These are phyloP conservation scores for Penicillium sp. DNA, from an alignment of 2,329 filamentous ascomycete species.

Conservation along the genomic window DNA sequence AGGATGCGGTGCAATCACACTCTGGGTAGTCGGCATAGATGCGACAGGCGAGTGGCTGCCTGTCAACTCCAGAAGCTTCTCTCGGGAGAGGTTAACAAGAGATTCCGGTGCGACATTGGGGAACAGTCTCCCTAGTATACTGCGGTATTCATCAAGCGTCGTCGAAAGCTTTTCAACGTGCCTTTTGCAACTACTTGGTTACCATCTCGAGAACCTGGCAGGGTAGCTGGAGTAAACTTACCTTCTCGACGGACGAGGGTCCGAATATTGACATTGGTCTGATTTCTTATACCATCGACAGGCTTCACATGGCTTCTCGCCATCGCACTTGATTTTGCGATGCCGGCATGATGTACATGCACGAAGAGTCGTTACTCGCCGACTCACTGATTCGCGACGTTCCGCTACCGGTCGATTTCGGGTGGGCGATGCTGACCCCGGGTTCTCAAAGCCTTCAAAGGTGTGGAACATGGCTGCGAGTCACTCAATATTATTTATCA, in stretches of 20 bases:
- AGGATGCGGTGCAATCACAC: conserved; percentile 29
- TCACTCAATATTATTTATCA: conserved; percentile 9
- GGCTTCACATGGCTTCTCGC: conserved; percentile 78
- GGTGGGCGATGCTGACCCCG: conserved; percentile 30
- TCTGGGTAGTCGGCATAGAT: conserved; percentile 32
- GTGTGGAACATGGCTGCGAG: conserved; percentile 45
- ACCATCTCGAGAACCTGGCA: conserved; percentile 13
- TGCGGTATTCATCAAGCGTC: conserved; percentile 67
- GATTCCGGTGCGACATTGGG: conserved; percentile 60
- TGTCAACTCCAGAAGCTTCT: conserved; percentile 61
- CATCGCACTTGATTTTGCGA: conserved; percentile 83
- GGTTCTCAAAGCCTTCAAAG: conserved; percentile 47
- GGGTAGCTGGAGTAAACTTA: conserved; percentile 45
- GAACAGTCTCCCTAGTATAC: conserved; percentile 65
- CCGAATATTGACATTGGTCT: conserved; percentile 79
- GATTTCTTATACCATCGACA: conserved; percentile 81
- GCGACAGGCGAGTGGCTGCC: conserved; percentile 36
- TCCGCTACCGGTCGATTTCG: conserved; percentile 35
- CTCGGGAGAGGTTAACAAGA: conserved; percentile 59
- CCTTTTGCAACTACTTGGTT: conserved; percentile 26
- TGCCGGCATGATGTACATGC: conserved; percentile 78
- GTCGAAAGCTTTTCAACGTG: conserved; percentile 64
- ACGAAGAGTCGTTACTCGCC: conserved; percentile 44
- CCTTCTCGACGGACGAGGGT: conserved; percentile 80
- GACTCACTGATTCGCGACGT: conserved; percentile 39